A percentile compares a stretch with the other conserved stretches of the same genome.
Conservation (phyloP, 768 basidiomycete genomes). For the Mycena chlorophos region DNA sequence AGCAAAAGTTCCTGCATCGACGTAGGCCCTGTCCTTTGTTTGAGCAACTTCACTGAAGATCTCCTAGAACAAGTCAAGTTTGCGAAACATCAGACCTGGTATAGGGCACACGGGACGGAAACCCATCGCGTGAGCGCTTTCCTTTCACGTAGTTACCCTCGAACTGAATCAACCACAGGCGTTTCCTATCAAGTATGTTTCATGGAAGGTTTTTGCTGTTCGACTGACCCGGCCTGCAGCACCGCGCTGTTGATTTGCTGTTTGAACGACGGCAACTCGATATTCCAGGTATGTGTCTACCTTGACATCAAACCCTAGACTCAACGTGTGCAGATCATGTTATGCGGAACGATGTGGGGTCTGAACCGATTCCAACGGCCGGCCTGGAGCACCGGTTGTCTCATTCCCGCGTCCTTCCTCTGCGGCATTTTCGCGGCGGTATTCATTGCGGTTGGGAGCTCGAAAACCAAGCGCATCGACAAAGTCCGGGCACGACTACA, state of each 20-base stretch:
- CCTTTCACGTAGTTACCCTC: background rate
- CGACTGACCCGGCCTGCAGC: slow-evolving; percentile 32
- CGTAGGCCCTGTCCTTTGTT: slow-evolving; percentile 45
- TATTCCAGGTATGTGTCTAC: slow-evolving; percentile 65
- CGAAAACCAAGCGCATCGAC: slow-evolving; percentile 65
- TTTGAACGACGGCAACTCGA: slow-evolving; percentile 72
- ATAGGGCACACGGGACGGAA: slow-evolving; percentile 79
- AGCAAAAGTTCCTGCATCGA: slow-evolving; percentile 64
- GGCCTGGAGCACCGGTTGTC: slow-evolving; percentile 63
- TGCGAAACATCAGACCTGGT: slow-evolving; percentile 78
- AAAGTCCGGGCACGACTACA: slow-evolving; percentile 64
- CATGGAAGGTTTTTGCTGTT: background rate
- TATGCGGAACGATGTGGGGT: slow-evolving; percentile 83
- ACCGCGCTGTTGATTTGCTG: slow-evolving; percentile 73
- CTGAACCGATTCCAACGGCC: slow-evolving; percentile 70
- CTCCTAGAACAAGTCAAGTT: slow-evolving; percentile 66
- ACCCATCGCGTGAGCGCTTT: slow-evolving; percentile 62
- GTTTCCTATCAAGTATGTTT: slow-evolving; percentile 60
- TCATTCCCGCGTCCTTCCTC: slow-evolving; percentile 74
- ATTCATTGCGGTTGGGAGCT: slow-evolving; percentile 72
- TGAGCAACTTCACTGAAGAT: background rate
- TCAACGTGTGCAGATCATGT: slow-evolving; percentile 43
- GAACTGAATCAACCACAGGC: slow-evolving; percentile 43
- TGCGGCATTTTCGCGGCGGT: slow-evolving; percentile 75
- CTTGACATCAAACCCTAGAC: background rate